Evolutionary conservation across 2,329 filamentous ascomycete species (phyloP).

Genomic region (Fusarium pilosicola): DNA sequence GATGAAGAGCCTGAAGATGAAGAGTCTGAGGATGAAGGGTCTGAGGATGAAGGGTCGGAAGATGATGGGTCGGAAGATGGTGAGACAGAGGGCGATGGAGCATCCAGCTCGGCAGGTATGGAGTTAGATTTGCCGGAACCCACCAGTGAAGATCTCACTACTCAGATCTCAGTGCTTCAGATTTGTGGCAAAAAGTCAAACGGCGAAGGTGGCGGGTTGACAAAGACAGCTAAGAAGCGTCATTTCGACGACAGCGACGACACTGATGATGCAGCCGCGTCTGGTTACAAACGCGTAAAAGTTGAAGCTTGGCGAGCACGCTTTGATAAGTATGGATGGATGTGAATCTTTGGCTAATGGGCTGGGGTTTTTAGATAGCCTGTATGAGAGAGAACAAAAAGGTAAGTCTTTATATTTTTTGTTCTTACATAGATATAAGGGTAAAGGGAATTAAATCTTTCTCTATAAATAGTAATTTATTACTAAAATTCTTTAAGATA

Average conservation of each 20-base stretch:
- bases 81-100: neutral
- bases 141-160: neutral
- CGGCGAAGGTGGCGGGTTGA: neutral
- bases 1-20: neutral
- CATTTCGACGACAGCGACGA: neutral
- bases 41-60: rapidly evolving
- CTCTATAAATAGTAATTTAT: too few species aligned
- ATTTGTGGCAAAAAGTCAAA: too few species aligned
- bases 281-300: neutral
- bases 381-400: rapidly evolving
- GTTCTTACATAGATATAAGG: rapidly evolving
- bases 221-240: neutral
- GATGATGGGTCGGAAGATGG: neutral
- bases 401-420: too few species aligned
- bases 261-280: too few species aligned
- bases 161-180: neutral
- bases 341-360: neutral
- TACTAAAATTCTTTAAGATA: neutral
- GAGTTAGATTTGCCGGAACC: neutral
- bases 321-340: neutral
- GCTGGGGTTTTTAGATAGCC: neutral
- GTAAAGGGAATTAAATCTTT: rapidly evolving
- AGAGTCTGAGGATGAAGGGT: rapidly evolving
- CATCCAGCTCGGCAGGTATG: neutral
- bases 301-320: rapidly evolving